Conservation (phyloP, 75 land plant genomes). For the Chamaecyparis obtusa region DNA sequence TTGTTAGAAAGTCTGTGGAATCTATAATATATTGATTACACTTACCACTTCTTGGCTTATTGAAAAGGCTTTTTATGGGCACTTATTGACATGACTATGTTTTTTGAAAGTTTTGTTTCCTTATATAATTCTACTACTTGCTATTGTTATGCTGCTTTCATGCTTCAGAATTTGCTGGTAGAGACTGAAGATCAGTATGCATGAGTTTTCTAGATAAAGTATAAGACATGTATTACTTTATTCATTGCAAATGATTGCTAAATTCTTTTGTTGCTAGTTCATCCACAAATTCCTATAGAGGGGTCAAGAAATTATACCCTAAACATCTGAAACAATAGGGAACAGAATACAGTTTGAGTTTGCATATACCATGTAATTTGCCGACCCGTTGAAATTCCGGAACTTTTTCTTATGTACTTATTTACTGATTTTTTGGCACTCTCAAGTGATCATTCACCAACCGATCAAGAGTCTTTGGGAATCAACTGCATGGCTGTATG, state of each 20-base stretch:
- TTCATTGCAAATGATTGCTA: background rate
- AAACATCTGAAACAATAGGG: too few species aligned
- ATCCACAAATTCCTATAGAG: background rate
- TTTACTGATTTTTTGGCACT: too few species aligned
- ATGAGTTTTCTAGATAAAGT: background rate
- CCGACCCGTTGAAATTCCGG: too few species aligned
- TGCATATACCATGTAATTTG: too few species aligned
- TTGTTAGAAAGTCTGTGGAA: background rate
- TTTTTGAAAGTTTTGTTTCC: background rate
- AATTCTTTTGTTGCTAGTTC: background rate
- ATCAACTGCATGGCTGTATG: too few species aligned
- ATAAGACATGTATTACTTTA: background rate
- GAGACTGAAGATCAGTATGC: background rate
- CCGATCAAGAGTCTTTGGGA: too few species aligned
- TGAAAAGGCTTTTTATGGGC: background rate
- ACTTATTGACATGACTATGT: background rate
- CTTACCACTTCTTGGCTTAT: background rate
- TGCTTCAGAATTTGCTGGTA: background rate
- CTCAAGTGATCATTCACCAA: too few species aligned
- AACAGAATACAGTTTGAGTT: too few species aligned
- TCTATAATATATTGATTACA: background rate
- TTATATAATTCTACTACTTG: too few species aligned
- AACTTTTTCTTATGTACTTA: too few species aligned
- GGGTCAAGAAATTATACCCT: too few species aligned
- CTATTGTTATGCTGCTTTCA: background rate